Evolutionary conservation across 108 stramenopile species (phyloP).

Genomic region (Nitzschia sp.): DNA sequence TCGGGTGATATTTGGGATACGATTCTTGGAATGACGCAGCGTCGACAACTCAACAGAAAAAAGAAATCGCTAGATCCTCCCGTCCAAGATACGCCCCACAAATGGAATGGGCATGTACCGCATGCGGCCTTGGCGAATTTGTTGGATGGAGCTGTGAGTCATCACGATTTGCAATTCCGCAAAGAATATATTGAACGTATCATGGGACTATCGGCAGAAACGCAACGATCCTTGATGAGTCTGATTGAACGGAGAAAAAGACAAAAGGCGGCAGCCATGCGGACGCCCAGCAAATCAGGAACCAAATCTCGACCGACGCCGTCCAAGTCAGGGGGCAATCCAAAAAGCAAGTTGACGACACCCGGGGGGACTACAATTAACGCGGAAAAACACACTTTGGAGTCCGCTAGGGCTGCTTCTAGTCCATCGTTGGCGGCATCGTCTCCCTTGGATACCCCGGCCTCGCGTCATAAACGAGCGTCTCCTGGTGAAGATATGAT

Average conservation of each 20-base stretch:
- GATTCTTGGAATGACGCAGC: conserved; percentile 23
- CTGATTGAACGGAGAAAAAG: conserved; percentile 38
- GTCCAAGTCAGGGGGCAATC: too few species aligned
- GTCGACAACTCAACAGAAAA: neutral
- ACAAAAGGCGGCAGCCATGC: neutral
- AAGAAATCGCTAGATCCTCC: conserved; percentile 21
- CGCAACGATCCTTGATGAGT: conserved; percentile 48
- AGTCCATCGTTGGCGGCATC: too few species aligned
- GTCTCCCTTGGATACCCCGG: neutral
- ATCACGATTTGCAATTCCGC: conserved; percentile 33
- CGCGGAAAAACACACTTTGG: too few species aligned
- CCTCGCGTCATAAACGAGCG: neutral
- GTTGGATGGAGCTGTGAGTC: conserved; percentile 42
- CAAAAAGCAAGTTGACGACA: too few species aligned
- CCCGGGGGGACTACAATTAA: too few species aligned
- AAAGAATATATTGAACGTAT: conserved; percentile 49
- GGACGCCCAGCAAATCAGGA: neutral
- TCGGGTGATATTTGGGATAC: conserved; percentile 33
- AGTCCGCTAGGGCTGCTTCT: too few species aligned
- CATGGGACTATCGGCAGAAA: conserved; percentile 31
- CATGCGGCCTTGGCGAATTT: conserved; percentile 41
- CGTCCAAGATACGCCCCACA: conserved; percentile 13
- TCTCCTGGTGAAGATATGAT: neutral
- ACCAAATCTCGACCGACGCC: too few species aligned
- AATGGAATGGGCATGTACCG: conserved; percentile 12